Evolutionary conservation across 2,329 filamentous ascomycete species (phyloP), one percentile per base, ranked within the genome.

Genomic region (Cladophialophora carrionii): DNA sequence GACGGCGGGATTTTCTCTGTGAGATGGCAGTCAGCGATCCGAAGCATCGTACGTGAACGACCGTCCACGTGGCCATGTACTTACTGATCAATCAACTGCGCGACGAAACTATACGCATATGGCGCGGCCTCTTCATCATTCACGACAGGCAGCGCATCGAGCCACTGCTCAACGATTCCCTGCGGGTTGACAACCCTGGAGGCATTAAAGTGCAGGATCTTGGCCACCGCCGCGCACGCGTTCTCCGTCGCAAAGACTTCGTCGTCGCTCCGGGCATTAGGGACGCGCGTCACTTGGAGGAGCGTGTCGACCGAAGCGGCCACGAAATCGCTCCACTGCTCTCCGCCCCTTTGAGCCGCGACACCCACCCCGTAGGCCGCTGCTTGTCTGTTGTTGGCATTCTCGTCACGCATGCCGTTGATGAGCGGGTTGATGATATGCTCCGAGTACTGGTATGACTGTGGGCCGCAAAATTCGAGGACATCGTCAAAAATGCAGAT

Each of bases 401-500:
- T 91, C 31, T 88, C 80, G 73, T 98, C 94, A 72, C 87, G 87
- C 82, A 96, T 91, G 52, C 95, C 95, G 66, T 90, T 87, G 53
- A 96, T 84, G 46, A 99, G 85, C 10, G 95, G 93, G 73, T 92
- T 88, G 63, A 93, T 88, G 72, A 99, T 96, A 74, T 93, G 88
- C 71, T 88, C 86, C 74, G 89, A 88, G 76, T 96, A 99, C 70
- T 89, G 87, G 82, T 90, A 94, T 72, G 91, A 96, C 72, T 96
- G 88, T 0, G 89, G 85, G 0, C 94, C 93, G 76, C 93, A 98
- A 81, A 98, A 99, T 77, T 99, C 95, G 41, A 99, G 85, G 41
- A 99, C 94, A 76, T 99, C 95, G 74, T 99, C 95, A 83, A 97
- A 92, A 72, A 99, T 97, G 82, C 95, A 99, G 61, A 99, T 85